Conservation (phyloP, 306 rosid genomes). For the Corylus avellana region DNA sequence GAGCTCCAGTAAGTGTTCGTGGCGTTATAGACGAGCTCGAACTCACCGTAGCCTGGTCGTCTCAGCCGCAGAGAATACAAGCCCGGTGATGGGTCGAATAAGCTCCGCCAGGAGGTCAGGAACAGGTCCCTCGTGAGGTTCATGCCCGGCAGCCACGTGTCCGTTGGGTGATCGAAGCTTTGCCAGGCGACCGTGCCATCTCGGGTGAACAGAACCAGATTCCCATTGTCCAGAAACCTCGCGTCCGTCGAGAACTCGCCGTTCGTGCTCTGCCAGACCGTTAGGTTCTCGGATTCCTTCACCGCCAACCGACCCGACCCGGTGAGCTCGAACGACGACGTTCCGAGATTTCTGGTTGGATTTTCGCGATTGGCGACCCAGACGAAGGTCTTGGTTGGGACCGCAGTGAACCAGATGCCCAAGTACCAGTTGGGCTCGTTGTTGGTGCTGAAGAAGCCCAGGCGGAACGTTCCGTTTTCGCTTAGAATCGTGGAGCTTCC, state of each 20-base stretch:
- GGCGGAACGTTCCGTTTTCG: constrained; percentile 50
- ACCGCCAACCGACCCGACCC: constrained; percentile 46
- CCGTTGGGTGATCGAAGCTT: constrained; percentile 78
- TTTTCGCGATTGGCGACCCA: constrained; percentile 77
- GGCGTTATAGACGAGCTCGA: constrained; percentile 58
- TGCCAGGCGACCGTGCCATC: constrained; percentile 57
- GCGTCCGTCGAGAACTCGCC: neutral
- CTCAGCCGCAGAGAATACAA: constrained; percentile 57
- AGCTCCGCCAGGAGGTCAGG: constrained; percentile 53
- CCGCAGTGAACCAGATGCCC: constrained; percentile 48
- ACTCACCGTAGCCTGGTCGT: constrained; percentile 55
- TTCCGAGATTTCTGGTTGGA: constrained; percentile 26
- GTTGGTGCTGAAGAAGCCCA: constrained; percentile 50
- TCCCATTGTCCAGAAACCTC: constrained; percentile 52
- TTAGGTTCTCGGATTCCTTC: constrained; percentile 35
- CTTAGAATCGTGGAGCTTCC: constrained; percentile 46
- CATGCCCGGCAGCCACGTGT: constrained; percentile 85
- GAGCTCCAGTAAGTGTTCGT: constrained; percentile 61
- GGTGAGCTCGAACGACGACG: constrained; percentile 40
- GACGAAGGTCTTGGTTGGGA: constrained; percentile 44
- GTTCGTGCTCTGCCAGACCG: constrained; percentile 50
- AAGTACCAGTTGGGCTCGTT: constrained; percentile 39
- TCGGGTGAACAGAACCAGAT: constrained; percentile 39
- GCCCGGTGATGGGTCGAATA: constrained; percentile 63
- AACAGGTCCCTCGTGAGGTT: constrained; percentile 49